Evolutionary conservation across 495 filamentous ascomycete genomes (phyloP).

Genomic region (Neurospora sp.): DNA sequence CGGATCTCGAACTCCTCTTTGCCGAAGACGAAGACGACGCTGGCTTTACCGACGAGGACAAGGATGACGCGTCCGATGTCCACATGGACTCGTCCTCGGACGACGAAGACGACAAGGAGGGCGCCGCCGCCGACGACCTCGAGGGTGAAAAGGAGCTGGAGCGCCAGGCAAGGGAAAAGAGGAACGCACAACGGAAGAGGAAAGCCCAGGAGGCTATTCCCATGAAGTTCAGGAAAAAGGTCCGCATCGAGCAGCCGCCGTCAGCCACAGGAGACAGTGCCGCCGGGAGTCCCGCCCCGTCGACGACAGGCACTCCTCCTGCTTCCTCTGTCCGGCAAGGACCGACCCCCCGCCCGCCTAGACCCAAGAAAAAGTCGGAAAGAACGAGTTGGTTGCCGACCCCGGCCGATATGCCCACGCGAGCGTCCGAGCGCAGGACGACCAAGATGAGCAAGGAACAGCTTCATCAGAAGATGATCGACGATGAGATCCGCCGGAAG

Average conservation of each 20-base stretch:
- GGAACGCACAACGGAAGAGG: conserved; percentile 53
- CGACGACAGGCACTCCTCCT: background rate
- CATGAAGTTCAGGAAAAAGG: conserved; percentile 43
- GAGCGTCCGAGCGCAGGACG: conserved; percentile 72
- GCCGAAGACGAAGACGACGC: conserved; percentile 80
- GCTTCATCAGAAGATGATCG: conserved; percentile 71
- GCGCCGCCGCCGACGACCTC: conserved; percentile 56
- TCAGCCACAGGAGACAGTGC: conserved; percentile 23
- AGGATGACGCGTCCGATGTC: conserved; percentile 64
- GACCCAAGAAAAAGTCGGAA: conserved; percentile 89
- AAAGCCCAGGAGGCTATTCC: conserved; percentile 57
- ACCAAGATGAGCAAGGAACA: conserved; percentile 78
- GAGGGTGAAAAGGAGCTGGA: conserved; percentile 57
- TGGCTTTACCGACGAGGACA: conserved; percentile 59
- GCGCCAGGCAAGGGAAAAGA: conserved; percentile 45
- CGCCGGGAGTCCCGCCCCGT: conserved; percentile 33
- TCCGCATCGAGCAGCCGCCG: conserved; percentile 37
- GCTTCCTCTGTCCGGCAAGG: background rate
- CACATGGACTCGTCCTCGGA: conserved; percentile 76
- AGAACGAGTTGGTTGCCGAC: conserved; percentile 80
- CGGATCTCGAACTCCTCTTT: conserved; percentile 72
- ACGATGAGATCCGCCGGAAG: conserved; percentile 69
- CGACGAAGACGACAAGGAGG: conserved; percentile 71
- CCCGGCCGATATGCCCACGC: conserved; percentile 64
- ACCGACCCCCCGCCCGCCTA: conserved; percentile 27